A percentile compares a stretch with the other conserved stretches of the same genome.
Evolutionary conservation across 176 grass and related monocot genomes (phyloP).

Genomic region (Musa schizocarpa): DNA sequence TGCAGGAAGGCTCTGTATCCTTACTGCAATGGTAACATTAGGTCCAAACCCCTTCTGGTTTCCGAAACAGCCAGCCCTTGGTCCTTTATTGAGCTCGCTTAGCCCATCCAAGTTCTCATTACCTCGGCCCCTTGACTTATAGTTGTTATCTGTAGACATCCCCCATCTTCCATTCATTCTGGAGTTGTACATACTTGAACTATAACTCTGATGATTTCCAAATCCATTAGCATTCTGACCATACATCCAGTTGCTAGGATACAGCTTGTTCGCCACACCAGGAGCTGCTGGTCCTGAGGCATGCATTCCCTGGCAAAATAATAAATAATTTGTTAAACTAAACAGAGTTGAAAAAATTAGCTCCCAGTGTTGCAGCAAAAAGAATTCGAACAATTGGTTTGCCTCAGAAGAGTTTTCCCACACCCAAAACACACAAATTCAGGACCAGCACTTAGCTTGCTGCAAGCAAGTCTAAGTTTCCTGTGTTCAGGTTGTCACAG

Average conservation of each 20-base stretch:
- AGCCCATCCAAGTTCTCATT: constrained; percentile 3
- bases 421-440: no score
- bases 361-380: background rate
- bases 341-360: background rate
- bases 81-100: constrained; percentile 4
- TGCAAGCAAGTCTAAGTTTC: no score
- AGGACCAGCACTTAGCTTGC: no score
- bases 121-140: background rate
- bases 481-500: no score
- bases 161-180: background rate
- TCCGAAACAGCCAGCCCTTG: background rate
- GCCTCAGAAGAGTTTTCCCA: no score
- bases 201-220: background rate
- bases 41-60: background rate
- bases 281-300: background rate
- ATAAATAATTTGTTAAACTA: background rate
- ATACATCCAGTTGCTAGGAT: background rate
- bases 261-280: background rate
- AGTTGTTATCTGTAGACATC: background rate
- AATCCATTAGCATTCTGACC: background rate
- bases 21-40: constrained; percentile 4
- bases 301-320: background rate
- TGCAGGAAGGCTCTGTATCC: background rate
- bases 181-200: background rate
- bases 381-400: background rate